These are phyloP conservation scores for Elaphomyces granulatus DNA, from an alignment of 495 filamentous ascomycete species.

Conservation along the genomic window DNA sequence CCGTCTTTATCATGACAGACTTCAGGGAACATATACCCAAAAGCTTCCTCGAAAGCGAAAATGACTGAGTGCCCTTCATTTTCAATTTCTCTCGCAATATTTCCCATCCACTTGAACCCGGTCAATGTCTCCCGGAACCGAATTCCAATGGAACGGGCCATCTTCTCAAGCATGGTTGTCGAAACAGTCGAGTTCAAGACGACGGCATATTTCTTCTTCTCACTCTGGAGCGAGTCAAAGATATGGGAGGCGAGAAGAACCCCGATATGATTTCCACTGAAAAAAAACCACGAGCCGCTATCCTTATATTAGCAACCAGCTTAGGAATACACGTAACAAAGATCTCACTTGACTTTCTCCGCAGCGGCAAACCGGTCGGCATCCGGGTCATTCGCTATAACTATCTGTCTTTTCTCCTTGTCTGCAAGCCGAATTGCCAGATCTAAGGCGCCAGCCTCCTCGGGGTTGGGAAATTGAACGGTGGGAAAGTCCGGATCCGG, in stretches of 20 bases:
- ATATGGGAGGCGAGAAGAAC: conserved; percentile 45
- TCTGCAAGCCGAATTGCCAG: conserved; percentile 45
- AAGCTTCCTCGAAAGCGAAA: conserved; percentile 59
- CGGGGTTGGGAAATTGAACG: conserved; percentile 56
- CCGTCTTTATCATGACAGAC: conserved; percentile 60
- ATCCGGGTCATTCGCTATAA: conserved; percentile 58
- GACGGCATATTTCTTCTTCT: conserved; percentile 25
- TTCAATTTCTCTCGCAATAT: conserved; percentile 29
- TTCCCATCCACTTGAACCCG: conserved; percentile 63
- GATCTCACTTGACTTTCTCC: conserved; percentile 38
- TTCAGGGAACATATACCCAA: conserved; percentile 57
- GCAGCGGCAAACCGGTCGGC: conserved; percentile 59
- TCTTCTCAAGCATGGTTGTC: conserved; percentile 46
- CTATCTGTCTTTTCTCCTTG: conserved; percentile 28
- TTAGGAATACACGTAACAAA: neutral
- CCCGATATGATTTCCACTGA: conserved; percentile 59
- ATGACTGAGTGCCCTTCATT: conserved; percentile 34
- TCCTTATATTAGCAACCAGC: neutral
- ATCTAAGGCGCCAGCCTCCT: conserved; percentile 55
- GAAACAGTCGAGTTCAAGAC: conserved; percentile 54
- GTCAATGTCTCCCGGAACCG: conserved; percentile 51
- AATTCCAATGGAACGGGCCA: conserved; percentile 43
- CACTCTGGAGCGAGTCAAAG: conserved; percentile 28
- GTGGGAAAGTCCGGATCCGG: conserved; percentile 60
- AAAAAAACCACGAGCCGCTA: conserved; percentile 42